Evolutionary conservation across 768 basidiomycete species (phyloP), one percentile per base, ranked within the genome.

Genomic region (Trametes gibbosa): DNA sequence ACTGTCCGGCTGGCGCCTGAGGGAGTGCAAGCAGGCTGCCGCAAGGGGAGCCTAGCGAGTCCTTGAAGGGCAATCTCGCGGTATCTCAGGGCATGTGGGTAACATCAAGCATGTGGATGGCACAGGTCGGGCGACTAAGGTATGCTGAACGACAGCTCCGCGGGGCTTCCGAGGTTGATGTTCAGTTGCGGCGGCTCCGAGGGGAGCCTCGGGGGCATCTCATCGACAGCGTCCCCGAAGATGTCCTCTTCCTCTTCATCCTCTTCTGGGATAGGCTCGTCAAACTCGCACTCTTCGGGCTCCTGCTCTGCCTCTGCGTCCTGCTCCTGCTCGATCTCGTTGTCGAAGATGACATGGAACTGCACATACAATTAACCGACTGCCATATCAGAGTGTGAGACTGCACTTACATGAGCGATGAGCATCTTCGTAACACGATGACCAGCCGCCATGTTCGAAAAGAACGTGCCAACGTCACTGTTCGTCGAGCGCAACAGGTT

Each of bases 401-500:
- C 6, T 23, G 23, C 1, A 74, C 88, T 62, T 66, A 90, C 90
- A 67, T 91, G 88, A 21, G 84, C 85, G 56, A 92, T 89, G 50
- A 91, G 78, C 3, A 83, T 79, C 71, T 90, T 86, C 63, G 86
- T 85, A n/a, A 91, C 79, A 62, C 85, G 84, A 66, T 90, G 86
- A 17, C 87, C 83, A 64, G 84, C 76, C 16, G 84, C 84, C 90
- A 93, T 92, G 65, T 92, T 91, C 55, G 86, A 81, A 60, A 92
- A 77, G 65, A 91, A 87, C 72, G 87, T 79, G 12, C 81, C 83
- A 72, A 91, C 87, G 68, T 90, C 87, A 60, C 89, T 89, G 67
- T 87, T 84, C 2, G 88, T 89, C 3, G 89, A 86, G 19, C 90
- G 84, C 51, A 91, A 69, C 47, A 92, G 72, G 68, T 90, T 92